phyloP scores from a whole-genome alignment of 345 rosid genomes.

The Camelina laxa region DNA sequence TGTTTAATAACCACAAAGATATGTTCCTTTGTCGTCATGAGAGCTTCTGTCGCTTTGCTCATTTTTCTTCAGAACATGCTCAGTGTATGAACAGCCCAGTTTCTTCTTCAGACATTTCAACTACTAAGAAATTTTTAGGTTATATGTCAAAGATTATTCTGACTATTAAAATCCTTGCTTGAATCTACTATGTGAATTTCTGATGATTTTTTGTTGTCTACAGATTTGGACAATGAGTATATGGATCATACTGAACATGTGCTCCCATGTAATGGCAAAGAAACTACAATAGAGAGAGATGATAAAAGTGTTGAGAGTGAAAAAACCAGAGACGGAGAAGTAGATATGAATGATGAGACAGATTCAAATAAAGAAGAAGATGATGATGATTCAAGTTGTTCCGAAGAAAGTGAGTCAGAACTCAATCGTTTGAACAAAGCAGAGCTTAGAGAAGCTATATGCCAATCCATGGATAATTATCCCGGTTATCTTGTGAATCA shows the following conservation, averaged over 20 bases:
- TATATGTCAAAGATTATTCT: background rate
- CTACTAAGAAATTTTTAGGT: conserved; percentile 38
- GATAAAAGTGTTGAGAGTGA: background rate
- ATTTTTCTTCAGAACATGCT: conserved; percentile 32
- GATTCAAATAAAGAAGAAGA: conserved; percentile 49
- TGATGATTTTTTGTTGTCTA: background rate
- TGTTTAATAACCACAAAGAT: conserved; percentile 55
- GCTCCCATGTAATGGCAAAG: background rate
- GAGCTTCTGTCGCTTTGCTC: conserved; percentile 53
- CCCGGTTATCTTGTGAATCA: conserved; percentile 35
- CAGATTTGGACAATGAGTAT: conserved; percentile 45
- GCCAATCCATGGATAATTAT: conserved; percentile 39
- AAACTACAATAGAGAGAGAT: conserved; percentile 12
- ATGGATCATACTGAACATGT: conserved; percentile 35
- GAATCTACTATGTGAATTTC: background rate
- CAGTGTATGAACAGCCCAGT: conserved; percentile 33
- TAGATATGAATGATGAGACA: conserved; percentile 39
- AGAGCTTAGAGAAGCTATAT: conserved; percentile 40
- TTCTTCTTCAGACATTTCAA: conserved; percentile 26
- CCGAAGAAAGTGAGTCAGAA: conserved; percentile 46
- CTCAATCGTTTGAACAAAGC: conserved; percentile 29
- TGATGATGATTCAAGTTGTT: conserved; percentile 43
- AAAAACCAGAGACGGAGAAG: background rate
- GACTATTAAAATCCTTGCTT: background rate
- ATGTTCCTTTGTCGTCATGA: conserved; percentile 69